Conservation (phyloP, 352 stramenopile genomes). For the Blastocystis sp. region DNA sequence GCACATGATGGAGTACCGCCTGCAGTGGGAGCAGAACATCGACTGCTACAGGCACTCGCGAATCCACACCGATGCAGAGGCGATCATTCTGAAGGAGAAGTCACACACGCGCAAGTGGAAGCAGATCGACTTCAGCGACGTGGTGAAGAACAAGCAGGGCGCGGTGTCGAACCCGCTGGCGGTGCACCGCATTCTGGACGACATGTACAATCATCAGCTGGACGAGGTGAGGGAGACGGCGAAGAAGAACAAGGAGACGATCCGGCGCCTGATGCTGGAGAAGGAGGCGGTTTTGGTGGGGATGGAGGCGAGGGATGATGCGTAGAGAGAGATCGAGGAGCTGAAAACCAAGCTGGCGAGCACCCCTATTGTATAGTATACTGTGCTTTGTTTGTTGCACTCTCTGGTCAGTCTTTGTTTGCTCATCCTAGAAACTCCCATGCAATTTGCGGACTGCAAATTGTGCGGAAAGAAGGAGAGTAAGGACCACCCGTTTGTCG, state of each 20-base stretch:
- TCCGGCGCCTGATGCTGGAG: neutral
- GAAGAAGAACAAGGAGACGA: conserved; percentile 22
- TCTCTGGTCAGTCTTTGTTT: neutral
- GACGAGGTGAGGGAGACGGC: conserved; percentile 1
- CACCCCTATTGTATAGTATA: neutral
- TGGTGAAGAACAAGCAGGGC: neutral
- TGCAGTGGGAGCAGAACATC: conserved; percentile 16
- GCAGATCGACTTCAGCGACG: neutral
- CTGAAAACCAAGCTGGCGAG: neutral
- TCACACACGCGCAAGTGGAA: neutral
- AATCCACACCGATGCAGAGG: conserved; percentile 12
- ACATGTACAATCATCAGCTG: conserved; percentile 11
- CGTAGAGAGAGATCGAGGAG: conserved; percentile 32
- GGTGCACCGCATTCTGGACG: neutral
- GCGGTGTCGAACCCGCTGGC: conserved; percentile 22
- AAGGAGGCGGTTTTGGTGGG: neutral
- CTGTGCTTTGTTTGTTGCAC: conserved; percentile 23
- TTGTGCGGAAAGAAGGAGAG: conserved; percentile 15
- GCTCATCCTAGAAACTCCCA: neutral
- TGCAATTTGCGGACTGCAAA: neutral
- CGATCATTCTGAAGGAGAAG: neutral
- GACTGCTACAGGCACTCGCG: conserved; percentile 2
- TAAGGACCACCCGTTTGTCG: neutral
- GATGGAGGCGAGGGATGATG: neutral
- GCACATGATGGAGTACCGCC: neutral